Base-by-base conservation (phyloP, 2,329 filamentous ascomycete genomes). In the Metarhizium humberi region DNA sequence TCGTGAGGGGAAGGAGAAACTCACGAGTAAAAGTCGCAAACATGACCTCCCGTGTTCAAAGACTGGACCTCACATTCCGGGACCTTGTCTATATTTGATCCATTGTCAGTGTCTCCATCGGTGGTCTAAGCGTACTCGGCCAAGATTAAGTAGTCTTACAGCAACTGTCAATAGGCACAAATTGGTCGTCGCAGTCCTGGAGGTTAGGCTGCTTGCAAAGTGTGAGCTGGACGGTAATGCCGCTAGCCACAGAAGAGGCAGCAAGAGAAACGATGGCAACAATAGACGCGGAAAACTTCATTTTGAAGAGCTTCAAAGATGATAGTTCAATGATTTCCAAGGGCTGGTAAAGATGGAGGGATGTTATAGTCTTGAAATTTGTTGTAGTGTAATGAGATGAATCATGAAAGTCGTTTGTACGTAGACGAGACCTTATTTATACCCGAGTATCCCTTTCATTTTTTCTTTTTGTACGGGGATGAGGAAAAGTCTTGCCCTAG, bases 11-110 rank as follows among this genome's bases (percentile, higher is more conserved):
- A 25, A 25, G 25, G 25, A 25, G 25, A 25, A 25, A 53, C 52
- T 38, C 10, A 53, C 52, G 52, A 53, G 43, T 53, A 53, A 48
- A 36, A 53, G 52, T 53, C 52, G 30, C 52, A 53, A 25, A 53
- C 34, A 40, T 53, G 52, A 14, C 52, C 52, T 11, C 18, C 25
- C 1, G 52, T 34, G 52, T 53, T 53, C 5, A 53, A 20, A n/a
- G 52, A 53, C 40, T 53, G 40, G 30, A 53, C 30, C 13, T 25
- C 48, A 2, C 52, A 53, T 14, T 45, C 43, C 25, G 43, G 43
- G 2, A 46, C 43, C n/a, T 25, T 25, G 43, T n/a, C 43, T 46
- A 25, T 46, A 6, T 46, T 3, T 20, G 7, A 7, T 8, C 11
- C n/a, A 25, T 20, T 6, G 11, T 20, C 20, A 46, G 4, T 10